Conservation (phyloP, 768 basidiomycete genomes). For the Antrodiella citrinella region DNA sequence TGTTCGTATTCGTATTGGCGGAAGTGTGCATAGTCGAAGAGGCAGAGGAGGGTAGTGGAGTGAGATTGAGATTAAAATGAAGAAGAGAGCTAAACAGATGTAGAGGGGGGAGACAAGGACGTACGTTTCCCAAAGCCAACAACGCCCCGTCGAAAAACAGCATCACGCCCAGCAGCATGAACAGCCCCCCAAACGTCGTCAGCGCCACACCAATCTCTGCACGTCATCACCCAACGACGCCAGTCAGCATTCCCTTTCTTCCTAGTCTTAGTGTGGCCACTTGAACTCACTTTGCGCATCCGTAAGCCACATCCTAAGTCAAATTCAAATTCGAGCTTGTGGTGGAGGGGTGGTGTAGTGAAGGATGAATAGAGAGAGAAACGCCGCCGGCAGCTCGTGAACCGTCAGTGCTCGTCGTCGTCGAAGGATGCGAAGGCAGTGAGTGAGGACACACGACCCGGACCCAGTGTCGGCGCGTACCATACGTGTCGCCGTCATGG, state of each 20-base stretch:
- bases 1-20: background rate
- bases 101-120: conserved; percentile 20
- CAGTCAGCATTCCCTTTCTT: background rate
- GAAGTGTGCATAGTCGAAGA: background rate
- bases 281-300: conserved; percentile 53
- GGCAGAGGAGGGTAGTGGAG: background rate
- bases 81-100: too few species aligned
- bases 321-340: too few species aligned
- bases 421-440: background rate
- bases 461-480: too few species aligned
- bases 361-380: background rate
- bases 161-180: conserved; percentile 95
- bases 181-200: conserved; percentile 89
- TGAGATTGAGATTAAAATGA: too few species aligned
- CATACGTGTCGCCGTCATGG: background rate
- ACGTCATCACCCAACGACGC: conserved; percentile 3
- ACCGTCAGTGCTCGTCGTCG: too few species aligned
- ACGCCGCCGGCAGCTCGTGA: background rate
- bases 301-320: conserved; percentile 58
- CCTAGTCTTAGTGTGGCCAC: too few species aligned
- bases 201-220: conserved; percentile 94
- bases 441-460: background rate
- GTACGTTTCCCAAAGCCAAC: conserved; percentile 93
- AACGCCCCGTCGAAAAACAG: conserved; percentile 95
- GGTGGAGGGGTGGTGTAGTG: background rate